phyloP scores from a whole-genome alignment of 2,329 filamentous ascomycete genomes.

The Alternaria ethzedia region DNA sequence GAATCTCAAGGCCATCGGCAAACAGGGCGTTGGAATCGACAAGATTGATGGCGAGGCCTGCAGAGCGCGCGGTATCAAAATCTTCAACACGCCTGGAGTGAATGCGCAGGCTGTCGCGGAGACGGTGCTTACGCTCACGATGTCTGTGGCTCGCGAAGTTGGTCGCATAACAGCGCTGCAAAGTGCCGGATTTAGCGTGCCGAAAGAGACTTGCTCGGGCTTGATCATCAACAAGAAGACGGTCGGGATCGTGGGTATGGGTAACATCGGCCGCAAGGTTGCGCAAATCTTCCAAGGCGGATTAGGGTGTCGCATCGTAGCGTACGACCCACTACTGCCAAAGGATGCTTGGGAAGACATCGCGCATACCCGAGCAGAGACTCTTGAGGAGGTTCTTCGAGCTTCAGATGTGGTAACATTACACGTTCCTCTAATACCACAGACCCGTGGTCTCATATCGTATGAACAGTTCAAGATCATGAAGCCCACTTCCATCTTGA shows the following conservation, averaged over 20 bases:
- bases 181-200: conserved; percentile 42
- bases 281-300: conserved; percentile 30
- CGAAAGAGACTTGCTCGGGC: conserved; percentile 53
- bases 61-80: conserved; percentile 48
- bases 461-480: conserved; percentile 51
- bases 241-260: conserved; percentile 57
- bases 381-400: conserved; percentile 17
- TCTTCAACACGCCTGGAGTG: conserved; percentile 57
- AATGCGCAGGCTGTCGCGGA: conserved; percentile 55
- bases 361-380: conserved; percentile 27
- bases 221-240: conserved; percentile 52
- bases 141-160: conserved; percentile 37
- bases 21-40: conserved; percentile 58
- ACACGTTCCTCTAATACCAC: conserved; percentile 25
- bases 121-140: conserved; percentile 46
- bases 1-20: conserved; percentile 53
- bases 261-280: conserved; percentile 36
- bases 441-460: conserved; percentile 38
- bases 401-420: conserved; percentile 27
- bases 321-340: conserved; percentile 50
- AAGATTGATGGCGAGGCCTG: conserved; percentile 52
- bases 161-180: conserved; percentile 33
- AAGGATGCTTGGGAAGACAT: conserved; percentile 48
- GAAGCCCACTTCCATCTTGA: conserved; percentile 50
- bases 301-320: conserved; percentile 52